Conservation (phyloP, 441 rosid species). For the Gossypium armourianum region DNA sequence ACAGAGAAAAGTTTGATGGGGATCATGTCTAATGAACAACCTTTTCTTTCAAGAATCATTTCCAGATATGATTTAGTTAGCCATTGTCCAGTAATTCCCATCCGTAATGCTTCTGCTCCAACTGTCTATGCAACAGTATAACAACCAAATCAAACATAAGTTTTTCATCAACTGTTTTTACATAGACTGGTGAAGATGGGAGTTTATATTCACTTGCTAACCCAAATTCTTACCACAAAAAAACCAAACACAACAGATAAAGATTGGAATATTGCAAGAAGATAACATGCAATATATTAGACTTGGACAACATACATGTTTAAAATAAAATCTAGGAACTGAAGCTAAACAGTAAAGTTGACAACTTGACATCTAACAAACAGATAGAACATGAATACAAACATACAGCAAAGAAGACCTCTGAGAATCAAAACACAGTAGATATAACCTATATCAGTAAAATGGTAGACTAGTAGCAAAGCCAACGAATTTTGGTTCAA, state of each 20-base stretch:
- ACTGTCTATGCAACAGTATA: slow-evolving; percentile 50
- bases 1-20: slow-evolving; percentile 11
- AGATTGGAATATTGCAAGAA: neutral
- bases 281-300: neutral
- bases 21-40: slow-evolving; percentile 28
- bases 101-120: slow-evolving; percentile 78
- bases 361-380: neutral
- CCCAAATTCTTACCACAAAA: neutral
- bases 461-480: neutral
- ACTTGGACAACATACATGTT: neutral
- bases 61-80: slow-evolving; percentile 91
- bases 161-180: slow-evolving; percentile 3
- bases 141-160: slow-evolving; percentile 22
- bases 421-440: neutral
- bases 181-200: neutral
- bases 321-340: neutral
- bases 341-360: neutral
- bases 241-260: neutral
- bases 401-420: neutral
- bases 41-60: slow-evolving; percentile 86
- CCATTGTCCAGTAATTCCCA: slow-evolving; percentile 81
- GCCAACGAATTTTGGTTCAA: neutral
- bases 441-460: neutral
- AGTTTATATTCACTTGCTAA: neutral
- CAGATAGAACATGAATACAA: neutral